phyloP scores from a whole-genome alignment of 177 flowering plant genomes.

The Vitis hybrid region DNA sequence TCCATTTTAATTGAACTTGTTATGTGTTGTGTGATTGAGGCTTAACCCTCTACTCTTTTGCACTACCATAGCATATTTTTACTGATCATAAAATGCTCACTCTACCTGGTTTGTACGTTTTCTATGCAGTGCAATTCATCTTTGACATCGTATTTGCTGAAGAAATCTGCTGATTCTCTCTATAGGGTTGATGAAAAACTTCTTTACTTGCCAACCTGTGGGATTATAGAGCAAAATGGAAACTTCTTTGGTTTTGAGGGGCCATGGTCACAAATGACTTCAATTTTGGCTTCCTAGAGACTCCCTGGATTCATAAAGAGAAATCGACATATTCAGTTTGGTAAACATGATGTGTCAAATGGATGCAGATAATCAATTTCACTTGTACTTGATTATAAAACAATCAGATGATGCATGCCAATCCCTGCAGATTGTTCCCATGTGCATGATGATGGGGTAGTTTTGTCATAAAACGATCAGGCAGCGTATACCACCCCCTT shows the following conservation, averaged over 20 bases:
- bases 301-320: too few relatives aligned
- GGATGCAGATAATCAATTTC: not conserved
- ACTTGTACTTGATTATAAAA: not conserved
- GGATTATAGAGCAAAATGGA: not conserved
- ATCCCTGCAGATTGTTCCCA: not conserved
- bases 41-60: too few relatives aligned
- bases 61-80: not conserved
- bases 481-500: not conserved
- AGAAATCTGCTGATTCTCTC: slow-evolving; percentile 28
- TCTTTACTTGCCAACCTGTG: too few relatives aligned
- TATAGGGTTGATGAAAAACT: not conserved
- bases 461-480: too few relatives aligned
- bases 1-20: too few relatives aligned
- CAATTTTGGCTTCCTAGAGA: not conserved
- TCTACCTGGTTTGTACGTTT: not conserved
- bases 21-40: too few relatives aligned
- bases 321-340: too few relatives aligned
- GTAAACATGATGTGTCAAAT: too few relatives aligned
- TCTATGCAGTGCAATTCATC: slow-evolving; percentile 48
- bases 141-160: slow-evolving; percentile 54
- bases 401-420: not conserved
- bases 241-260: not conserved
- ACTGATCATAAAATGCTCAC: not conserved
- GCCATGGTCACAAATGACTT: not conserved
- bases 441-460: not conserved